A percentile compares a stretch with the other conserved stretches of the same genome.
phyloP scores from a whole-genome alignment of 2,329 filamentous ascomycete species.

The Xylariomycetidae sp. region DNA sequence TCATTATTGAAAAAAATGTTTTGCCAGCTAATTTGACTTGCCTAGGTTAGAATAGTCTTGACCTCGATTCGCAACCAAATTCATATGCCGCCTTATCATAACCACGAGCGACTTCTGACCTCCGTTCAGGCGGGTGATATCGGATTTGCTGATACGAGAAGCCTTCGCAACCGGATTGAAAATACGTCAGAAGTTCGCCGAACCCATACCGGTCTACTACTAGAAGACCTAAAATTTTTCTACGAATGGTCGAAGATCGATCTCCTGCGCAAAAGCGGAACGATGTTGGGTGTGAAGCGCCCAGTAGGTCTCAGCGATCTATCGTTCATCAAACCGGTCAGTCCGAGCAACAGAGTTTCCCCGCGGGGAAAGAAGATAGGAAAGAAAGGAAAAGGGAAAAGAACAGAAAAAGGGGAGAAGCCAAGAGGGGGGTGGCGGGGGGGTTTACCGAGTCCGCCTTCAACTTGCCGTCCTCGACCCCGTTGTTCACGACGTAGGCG shows the following conservation, averaged over 20 bases:
- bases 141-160: too few relatives aligned
- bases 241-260: slow-evolving; percentile 66
- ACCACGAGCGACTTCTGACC: too few relatives aligned
- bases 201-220: too few relatives aligned
- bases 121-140: too few relatives aligned
- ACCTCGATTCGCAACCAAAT: too few relatives aligned
- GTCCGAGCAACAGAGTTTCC: slow-evolving; percentile 1
- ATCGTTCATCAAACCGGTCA: slow-evolving; percentile 1
- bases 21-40: too few relatives aligned
- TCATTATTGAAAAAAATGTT: too few relatives aligned
- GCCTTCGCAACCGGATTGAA: too few relatives aligned
- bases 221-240: slow-evolving; percentile 56
- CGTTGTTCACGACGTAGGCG: slow-evolving; percentile 32
- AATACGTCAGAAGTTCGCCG: too few relatives aligned
- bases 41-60: too few relatives aligned
- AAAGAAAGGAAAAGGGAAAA: background rate
- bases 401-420: background rate
- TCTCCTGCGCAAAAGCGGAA: slow-evolving; percentile 66
- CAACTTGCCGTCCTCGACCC: slow-evolving; percentile 50
- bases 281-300: slow-evolving; percentile 66
- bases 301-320: slow-evolving; percentile 77
- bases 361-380: background rate
- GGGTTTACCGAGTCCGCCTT: slow-evolving; percentile 61
- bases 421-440: too few relatives aligned
- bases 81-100: too few relatives aligned